phyloP scores from a whole-genome alignment of 1,284 basidiomycete genomes.

The Pascua sp. region DNA sequence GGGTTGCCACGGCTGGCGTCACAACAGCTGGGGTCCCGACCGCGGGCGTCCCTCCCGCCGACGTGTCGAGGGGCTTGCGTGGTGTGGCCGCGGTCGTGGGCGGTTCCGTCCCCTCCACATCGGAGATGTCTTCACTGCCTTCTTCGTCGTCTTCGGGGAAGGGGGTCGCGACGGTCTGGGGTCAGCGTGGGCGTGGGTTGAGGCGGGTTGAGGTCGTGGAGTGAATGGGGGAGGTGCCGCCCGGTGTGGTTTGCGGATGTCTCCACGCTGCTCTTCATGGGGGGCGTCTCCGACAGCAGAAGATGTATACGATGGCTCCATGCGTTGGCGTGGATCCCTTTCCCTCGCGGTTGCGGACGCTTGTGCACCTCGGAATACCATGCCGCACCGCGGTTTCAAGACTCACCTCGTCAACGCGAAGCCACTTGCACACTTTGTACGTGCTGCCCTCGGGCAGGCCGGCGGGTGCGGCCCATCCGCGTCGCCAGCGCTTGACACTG shows the following conservation, averaged over 20 bases:
- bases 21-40: slow-evolving; percentile 4
- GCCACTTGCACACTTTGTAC: slow-evolving; percentile 29
- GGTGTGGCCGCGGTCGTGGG: slow-evolving; percentile 15
- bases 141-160: slow-evolving; percentile 15
- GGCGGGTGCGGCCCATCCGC: slow-evolving; percentile 32
- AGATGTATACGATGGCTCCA: background rate
- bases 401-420: slow-evolving; percentile 15
- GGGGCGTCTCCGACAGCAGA: background rate
- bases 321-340: too few species aligned
- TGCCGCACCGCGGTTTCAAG: background rate
- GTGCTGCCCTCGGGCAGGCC: slow-evolving; percentile 33
- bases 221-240: too few species aligned
- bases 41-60: background rate
- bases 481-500: slow-evolving; percentile 37
- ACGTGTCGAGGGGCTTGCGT: too few species aligned
- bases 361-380: too few species aligned
- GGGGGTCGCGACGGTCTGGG: slow-evolving; percentile 10
- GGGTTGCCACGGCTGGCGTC: background rate
- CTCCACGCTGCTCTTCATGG: background rate
- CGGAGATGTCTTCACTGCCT: slow-evolving; percentile 3
- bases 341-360: too few species aligned
- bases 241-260: background rate
- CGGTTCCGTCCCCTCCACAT: slow-evolving; percentile 9
- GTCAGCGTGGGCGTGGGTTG: background rate
- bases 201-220: too few species aligned